A percentile compares a stretch with the other conserved stretches of the same genome.
Conservation (phyloP, 2,329 filamentous ascomycete genomes). For the Fusarium nygamai region DNA sequence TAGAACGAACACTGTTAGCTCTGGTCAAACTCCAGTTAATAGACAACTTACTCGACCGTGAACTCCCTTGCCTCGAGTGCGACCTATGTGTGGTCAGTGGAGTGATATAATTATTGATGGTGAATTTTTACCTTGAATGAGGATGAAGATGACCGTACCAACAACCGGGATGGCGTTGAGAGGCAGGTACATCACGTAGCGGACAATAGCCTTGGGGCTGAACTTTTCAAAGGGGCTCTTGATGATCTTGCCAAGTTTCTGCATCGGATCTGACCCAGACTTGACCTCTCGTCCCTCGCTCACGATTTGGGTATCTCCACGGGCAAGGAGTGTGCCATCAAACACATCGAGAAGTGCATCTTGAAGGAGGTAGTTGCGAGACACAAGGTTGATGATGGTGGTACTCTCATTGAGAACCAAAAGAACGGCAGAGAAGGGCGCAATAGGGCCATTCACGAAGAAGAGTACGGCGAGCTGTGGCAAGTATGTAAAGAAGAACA, state of each 20-base stretch:
- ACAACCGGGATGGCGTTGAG: slow-evolving; percentile 93
- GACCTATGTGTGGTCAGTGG: slow-evolving; percentile 48
- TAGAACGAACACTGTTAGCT: slow-evolving; percentile 48
- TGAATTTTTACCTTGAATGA: slow-evolving; percentile 69
- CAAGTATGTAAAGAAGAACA: slow-evolving; percentile 89
- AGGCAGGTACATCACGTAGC: slow-evolving; percentile 86
- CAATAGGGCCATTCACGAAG: slow-evolving; percentile 85
- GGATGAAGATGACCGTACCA: slow-evolving; percentile 82
- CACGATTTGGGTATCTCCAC: slow-evolving; percentile 69
- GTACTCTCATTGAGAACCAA: slow-evolving; percentile 73
- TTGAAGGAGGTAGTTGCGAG: slow-evolving; percentile 79
- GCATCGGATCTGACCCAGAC: slow-evolving; percentile 65
- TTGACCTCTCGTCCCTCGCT: slow-evolving; percentile 79
- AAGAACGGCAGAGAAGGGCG: slow-evolving; percentile 76
- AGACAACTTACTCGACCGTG: slow-evolving; percentile 62
- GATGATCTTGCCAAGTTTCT: slow-evolving; percentile 65
- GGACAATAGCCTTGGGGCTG: slow-evolving; percentile 71
- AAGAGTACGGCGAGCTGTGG: slow-evolving; percentile 86
- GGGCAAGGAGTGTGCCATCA: slow-evolving; percentile 73
- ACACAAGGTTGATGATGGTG: slow-evolving; percentile 64
- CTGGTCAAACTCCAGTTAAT: neutral
- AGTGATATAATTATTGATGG: neutral
- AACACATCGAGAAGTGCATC: slow-evolving; percentile 90
- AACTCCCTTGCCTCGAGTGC: slow-evolving; percentile 58
- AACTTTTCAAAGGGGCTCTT: slow-evolving; percentile 68